A percentile compares a stretch with the other conserved stretches of the same genome.
Conservation (phyloP, 768 basidiomycete species). For the Asterophora parasitica region DNA sequence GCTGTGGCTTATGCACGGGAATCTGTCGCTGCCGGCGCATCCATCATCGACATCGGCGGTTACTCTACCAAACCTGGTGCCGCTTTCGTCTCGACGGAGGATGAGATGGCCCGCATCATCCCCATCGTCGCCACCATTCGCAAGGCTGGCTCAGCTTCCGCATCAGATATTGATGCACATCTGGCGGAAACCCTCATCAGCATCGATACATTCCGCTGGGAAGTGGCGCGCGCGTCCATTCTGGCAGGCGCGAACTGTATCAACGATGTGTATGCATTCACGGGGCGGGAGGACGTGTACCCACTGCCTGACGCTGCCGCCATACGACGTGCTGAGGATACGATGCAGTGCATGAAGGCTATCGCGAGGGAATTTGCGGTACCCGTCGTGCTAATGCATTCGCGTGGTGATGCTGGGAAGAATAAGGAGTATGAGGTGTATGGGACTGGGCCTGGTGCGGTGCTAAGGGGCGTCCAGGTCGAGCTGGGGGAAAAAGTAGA, state of each 20-base stretch:
- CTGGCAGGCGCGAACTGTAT: constrained; percentile 85
- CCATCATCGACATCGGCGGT: constrained; percentile 90
- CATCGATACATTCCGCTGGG: constrained; percentile 84
- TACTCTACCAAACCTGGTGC: constrained; percentile 89
- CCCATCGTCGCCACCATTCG: constrained; percentile 60
- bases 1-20: constrained; percentile 50
- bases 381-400: constrained; percentile 93
- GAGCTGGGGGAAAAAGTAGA: constrained; percentile 74
- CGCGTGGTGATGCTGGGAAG: constrained; percentile 73
- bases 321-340: constrained; percentile 27
- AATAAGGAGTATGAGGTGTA: constrained; percentile 63
- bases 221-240: constrained; percentile 72
- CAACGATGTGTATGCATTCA: constrained; percentile 87
- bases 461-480: constrained; percentile 60
- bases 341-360: constrained; percentile 57
- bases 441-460: constrained; percentile 33
- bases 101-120: constrained; percentile 70
- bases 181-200: constrained; percentile 52
- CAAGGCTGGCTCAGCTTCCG: not conserved
- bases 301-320: constrained; percentile 25
- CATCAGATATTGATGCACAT: not conserved
- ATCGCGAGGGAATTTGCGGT: constrained; percentile 59
- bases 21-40: constrained; percentile 54
- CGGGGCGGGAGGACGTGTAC: constrained; percentile 53
- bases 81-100: constrained; percentile 53